Evolutionary conservation across 768 basidiomycete species (phyloP), one percentile per base, ranked within the genome.

Genomic region (Podaxis mareebaensis): DNA sequence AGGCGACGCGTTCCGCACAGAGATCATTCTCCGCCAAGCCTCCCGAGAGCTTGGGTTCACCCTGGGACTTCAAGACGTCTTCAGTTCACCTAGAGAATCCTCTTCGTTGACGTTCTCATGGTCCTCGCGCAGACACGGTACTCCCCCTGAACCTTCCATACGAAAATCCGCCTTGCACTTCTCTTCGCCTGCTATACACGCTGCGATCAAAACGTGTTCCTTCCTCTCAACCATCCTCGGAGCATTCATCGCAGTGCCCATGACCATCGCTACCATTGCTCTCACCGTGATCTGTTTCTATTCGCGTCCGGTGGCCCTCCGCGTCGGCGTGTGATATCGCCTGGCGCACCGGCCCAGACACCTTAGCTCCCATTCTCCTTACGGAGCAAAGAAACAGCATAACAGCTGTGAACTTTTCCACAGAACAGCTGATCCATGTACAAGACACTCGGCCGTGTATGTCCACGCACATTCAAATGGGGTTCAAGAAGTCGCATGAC

Each of bases 231-330:
- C 55, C 20, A 46, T 63, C 48, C 22, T 63, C 1, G 54, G 48
- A 42, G 55, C 44, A 17, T 63, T 24, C 69, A 70, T 79, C 49
- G 74, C 76, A 12, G 66, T 79, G 58, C 74, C 76, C 33, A 64
- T 78, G 61, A 74, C 78, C 15, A 69, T 77, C 44, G 71, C 77
- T 13, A 77, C 76, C 28, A 55, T 80, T 26, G 70, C 76, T 49
- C 66, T 79, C 55, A 78, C 75, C 39, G 68, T 81, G 52, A 64
- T 80, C 40, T 80, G 78, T 64, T 81, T 75, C 67, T 79, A 79
- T 69, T 77, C 75, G 26, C 72, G 70, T 46, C 76, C 78, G 4
- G 68, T 70, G 48, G 74, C 75, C 33, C 70, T 79, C 58, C 70
- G 77, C 58, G 72, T 78, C 56, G 64, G 78, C 28, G 77, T 63